phyloP scores from a whole-genome alignment of 2,329 filamentous ascomycete genomes.

The Tolypocladium endophyticum region DNA sequence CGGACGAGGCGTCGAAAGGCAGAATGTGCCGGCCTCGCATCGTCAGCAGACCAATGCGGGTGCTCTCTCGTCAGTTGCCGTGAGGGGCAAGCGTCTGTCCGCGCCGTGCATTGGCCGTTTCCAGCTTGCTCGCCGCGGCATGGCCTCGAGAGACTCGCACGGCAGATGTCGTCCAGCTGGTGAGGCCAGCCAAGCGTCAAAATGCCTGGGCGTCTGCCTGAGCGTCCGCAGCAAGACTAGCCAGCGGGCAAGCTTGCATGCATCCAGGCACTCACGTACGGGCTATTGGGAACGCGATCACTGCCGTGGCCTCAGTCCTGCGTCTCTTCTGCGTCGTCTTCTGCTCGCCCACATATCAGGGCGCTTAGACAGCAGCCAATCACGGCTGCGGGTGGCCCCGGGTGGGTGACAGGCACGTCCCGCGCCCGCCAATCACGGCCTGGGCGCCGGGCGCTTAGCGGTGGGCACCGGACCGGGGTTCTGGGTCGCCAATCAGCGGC shows the following conservation, averaged over 20 bases:
- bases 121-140: not conserved
- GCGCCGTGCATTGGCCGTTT: not conserved
- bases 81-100: not conserved
- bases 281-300: not conserved
- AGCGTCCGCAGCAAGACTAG: not conserved
- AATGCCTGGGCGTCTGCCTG: not conserved
- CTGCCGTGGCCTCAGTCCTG: not conserved
- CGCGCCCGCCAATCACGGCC: constrained; percentile 16
- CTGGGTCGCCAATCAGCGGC: constrained; percentile 5
- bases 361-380: constrained; percentile 25
- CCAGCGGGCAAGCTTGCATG: not conserved
- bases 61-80: not conserved
- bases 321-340: not conserved
- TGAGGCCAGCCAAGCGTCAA: not conserved
- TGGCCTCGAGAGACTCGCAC: not conserved
- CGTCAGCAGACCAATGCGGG: not conserved
- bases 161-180: not conserved
- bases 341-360: constrained; percentile 12
- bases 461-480: constrained; percentile 13
- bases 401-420: constrained; percentile 20
- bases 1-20: not conserved
- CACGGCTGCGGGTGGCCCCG: constrained; percentile 12
- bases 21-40: not conserved
- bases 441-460: constrained; percentile 22
- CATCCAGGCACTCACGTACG: not conserved